phyloP scores from a whole-genome alignment of 352 stramenopile species.

The Phytophthora litchii region DNA sequence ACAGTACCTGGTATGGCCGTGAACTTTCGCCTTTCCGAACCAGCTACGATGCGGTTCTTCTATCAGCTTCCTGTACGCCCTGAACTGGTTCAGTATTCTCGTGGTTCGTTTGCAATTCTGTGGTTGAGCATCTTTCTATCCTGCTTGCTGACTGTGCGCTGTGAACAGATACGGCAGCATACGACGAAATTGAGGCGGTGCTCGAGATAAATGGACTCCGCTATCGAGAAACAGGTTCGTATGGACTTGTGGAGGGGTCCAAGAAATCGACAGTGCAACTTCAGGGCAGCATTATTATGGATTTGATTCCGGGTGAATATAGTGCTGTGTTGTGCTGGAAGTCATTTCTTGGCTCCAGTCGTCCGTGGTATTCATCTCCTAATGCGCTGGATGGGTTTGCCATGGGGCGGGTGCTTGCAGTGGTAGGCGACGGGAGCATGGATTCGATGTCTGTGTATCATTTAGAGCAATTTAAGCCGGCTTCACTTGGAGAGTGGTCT shows the following conservation, averaged over 20 bases:
- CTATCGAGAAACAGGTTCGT: slow-evolving; percentile 76
- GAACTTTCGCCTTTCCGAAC: slow-evolving; percentile 53
- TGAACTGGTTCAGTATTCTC: slow-evolving; percentile 51
- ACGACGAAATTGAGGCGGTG: slow-evolving; percentile 68
- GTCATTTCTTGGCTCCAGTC: slow-evolving; percentile 44
- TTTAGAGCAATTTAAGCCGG: slow-evolving; percentile 44
- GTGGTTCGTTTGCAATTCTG: slow-evolving; percentile 41
- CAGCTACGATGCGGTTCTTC: slow-evolving; percentile 62
- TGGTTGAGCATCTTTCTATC: slow-evolving; percentile 1
- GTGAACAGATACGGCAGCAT: slow-evolving; percentile 48
- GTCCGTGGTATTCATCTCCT: slow-evolving; percentile 68
- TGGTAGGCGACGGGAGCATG: slow-evolving; percentile 50
- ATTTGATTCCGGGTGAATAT: slow-evolving; percentile 71
- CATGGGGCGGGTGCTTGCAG: slow-evolving; percentile 66
- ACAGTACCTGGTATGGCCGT: slow-evolving; percentile 59
- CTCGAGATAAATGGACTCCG: slow-evolving; percentile 68
- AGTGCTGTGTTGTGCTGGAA: slow-evolving; percentile 69
- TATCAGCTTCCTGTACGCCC: slow-evolving; percentile 77
- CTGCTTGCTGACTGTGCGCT: slow-evolving; percentile 13
- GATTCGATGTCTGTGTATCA: slow-evolving; percentile 64
- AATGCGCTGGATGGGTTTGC: slow-evolving; percentile 71
- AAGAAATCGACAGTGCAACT: slow-evolving; percentile 65
- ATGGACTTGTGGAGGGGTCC: slow-evolving; percentile 53
- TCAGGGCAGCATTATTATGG: slow-evolving; percentile 65
- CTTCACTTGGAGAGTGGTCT: slow-evolving; percentile 57